phyloP scores from a whole-genome alignment of 257 asterid species.

The Jasminum sambac region DNA sequence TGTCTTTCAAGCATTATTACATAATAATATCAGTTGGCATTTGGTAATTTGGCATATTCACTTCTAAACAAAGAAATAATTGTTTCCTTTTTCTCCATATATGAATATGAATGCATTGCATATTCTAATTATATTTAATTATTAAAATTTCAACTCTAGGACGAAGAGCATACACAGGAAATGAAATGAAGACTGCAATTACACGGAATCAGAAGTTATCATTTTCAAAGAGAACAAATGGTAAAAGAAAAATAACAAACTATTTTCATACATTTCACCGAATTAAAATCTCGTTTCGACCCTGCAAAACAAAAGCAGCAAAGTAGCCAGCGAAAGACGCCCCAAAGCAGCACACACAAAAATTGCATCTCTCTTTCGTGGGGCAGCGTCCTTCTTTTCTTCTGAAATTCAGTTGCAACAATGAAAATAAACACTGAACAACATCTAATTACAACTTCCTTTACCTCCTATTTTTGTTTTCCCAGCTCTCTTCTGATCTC shows the following conservation, averaged over 20 bases:
- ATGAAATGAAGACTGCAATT: not conserved
- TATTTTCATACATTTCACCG: not conserved
- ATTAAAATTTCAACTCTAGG: not conserved
- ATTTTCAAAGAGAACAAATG: not conserved
- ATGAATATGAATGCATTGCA: not conserved
- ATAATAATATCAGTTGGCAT: too few species aligned
- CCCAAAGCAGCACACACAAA: not conserved
- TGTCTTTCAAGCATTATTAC: too few species aligned
- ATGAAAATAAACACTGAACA: conserved; percentile 10
- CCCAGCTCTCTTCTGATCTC: conserved; percentile 20
- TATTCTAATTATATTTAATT: not conserved
- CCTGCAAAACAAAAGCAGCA: not conserved
- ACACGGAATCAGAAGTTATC: not conserved
- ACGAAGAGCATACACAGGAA: not conserved
- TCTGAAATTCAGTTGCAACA: not conserved
- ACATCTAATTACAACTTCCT: not conserved
- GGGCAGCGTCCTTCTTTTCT: not conserved
- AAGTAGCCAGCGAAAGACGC: not conserved
- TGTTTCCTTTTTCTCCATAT: not conserved
- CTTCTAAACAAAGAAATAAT: not conserved
- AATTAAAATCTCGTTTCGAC: not conserved
- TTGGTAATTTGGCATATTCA: too few species aligned
- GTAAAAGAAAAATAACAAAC: not conserved
- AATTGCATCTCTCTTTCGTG: not conserved
- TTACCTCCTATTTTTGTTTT: conserved; percentile 16